A percentile compares a stretch with the other conserved stretches of the same genome.
These are phyloP conservation scores for Eudorina sp. DNA, from an alignment of 139 green algal genomes.

Conservation along the genomic window DNA sequence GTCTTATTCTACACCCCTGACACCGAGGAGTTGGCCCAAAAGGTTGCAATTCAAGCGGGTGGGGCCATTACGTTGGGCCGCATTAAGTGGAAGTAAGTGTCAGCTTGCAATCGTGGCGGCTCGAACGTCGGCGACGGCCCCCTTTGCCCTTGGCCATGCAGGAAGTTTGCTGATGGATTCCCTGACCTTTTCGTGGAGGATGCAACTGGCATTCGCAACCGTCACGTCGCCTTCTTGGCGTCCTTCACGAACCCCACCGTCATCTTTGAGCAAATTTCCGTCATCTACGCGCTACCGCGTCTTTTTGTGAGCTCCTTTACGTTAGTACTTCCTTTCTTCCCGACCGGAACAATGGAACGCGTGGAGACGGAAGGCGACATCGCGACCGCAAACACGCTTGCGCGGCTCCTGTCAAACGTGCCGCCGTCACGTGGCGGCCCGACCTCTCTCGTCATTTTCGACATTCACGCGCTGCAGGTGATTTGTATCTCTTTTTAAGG, in stretches of 20 bases:
- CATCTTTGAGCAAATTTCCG: slow-evolving; percentile 97
- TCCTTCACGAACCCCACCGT: slow-evolving; percentile 92
- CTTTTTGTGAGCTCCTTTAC: slow-evolving; percentile 98
- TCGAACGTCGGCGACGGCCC: background rate
- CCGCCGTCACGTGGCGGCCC: slow-evolving; percentile 93
- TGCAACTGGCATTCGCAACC: slow-evolving; percentile 90
- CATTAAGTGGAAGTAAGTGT: slow-evolving; percentile 81
- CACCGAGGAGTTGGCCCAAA: slow-evolving; percentile 81
- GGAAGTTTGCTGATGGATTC: slow-evolving; percentile 96
- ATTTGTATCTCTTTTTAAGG: background rate
- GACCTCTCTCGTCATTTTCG: slow-evolving; percentile 96
- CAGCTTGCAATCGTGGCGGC: background rate
- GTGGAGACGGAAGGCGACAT: slow-evolving; percentile 93
- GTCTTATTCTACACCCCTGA: slow-evolving; percentile 94
- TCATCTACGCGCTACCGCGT: slow-evolving; percentile 96
- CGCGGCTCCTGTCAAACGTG: slow-evolving; percentile 96
- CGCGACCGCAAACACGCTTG: slow-evolving; percentile 96
- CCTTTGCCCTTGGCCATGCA: slow-evolving; percentile 42
- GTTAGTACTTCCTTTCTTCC: slow-evolving; percentile 98
- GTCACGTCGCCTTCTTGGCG: slow-evolving; percentile 97
- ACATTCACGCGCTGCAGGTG: slow-evolving; percentile 97
- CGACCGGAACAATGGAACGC: slow-evolving; percentile 91
- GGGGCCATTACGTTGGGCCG: slow-evolving; percentile 48
- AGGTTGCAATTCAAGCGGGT: slow-evolving; percentile 75
- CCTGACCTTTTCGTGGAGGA: slow-evolving; percentile 99